These are phyloP conservation scores for Purshia tridentata DNA, from an alignment of 306 rosid species.

Conservation along the genomic window DNA sequence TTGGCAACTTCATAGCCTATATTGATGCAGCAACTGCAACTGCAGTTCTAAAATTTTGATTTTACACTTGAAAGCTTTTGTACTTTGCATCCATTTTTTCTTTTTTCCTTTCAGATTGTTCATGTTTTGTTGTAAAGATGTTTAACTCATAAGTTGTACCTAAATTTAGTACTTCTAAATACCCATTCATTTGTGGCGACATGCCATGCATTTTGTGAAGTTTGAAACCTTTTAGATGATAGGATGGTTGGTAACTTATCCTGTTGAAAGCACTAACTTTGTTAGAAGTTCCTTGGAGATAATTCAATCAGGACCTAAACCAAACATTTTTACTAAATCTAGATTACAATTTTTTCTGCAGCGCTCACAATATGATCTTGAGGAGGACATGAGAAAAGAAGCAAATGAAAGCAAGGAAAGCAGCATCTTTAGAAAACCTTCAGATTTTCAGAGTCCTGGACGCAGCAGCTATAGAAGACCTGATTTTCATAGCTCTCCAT, in stretches of 20 bases:
- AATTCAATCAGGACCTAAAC: not conserved
- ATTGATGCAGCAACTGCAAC: constrained; percentile 2
- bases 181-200: not conserved
- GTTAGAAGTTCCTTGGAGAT: not conserved
- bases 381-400: constrained; percentile 72
- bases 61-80: not conserved
- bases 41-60: not conserved
- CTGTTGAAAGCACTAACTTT: not conserved
- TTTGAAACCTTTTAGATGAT: not conserved
- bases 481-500: constrained; percentile 45
- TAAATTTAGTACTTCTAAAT: not conserved
- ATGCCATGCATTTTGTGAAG: not conserved
- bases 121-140: not conserved
- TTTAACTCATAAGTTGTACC: not conserved
- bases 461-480: constrained; percentile 21
- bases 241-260: constrained; percentile 1
- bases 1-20: not conserved
- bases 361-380: constrained; percentile 82
- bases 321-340: not conserved
- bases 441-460: constrained; percentile 45
- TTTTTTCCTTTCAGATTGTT: not conserved
- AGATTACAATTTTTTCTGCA: constrained; percentile 27
- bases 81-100: not conserved
- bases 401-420: constrained; percentile 46
- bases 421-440: constrained; percentile 49